Evolutionary conservation across 106 monocot genomes (phyloP).

Genomic region (Phalaenopsis aphrodite): DNA sequence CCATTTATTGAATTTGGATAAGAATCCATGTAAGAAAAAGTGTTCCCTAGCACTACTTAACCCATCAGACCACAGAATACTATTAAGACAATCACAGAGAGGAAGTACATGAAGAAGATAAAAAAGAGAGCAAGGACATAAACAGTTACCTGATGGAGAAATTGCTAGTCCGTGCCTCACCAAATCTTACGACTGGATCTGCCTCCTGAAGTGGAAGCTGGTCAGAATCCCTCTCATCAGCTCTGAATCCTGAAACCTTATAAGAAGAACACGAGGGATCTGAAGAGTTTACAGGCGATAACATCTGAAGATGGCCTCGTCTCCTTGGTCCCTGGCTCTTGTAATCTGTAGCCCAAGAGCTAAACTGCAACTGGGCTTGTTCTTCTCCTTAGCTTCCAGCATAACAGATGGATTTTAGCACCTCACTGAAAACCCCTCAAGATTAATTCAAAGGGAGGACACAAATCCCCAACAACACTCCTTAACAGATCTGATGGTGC

Average conservation of each 20-base stretch:
- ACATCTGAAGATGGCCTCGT: slow-evolving; percentile 79
- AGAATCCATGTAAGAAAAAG: neutral
- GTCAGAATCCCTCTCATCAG: slow-evolving; percentile 38
- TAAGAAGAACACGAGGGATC: slow-evolving; percentile 38
- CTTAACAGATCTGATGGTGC: slow-evolving; percentile 23
- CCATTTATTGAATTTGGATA: neutral
- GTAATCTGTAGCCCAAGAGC: slow-evolving; percentile 47
- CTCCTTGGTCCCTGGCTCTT: slow-evolving; percentile 23
- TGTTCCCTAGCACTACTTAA: neutral
- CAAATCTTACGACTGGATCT: slow-evolving; percentile 25
- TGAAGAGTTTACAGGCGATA: slow-evolving; percentile 59
- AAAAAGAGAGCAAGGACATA: neutral
- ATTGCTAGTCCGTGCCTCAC: slow-evolving; percentile 29
- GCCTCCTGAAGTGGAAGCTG: slow-evolving; percentile 14
- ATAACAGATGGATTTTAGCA: slow-evolving; percentile 40
- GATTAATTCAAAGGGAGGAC: neutral
- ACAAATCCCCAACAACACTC: neutral
- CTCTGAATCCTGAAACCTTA: slow-evolving; percentile 20
- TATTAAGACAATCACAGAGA: neutral
- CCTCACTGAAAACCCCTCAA: slow-evolving; percentile 9
- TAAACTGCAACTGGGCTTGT: slow-evolving; percentile 46
- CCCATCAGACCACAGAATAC: slow-evolving; percentile 5
- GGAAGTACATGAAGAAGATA: neutral
- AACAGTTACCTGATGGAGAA: slow-evolving; percentile 72
- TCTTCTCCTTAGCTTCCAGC: slow-evolving; percentile 58